phyloP scores from a whole-genome alignment of 306 rosid genomes.

The Parietaria judaica region DNA sequence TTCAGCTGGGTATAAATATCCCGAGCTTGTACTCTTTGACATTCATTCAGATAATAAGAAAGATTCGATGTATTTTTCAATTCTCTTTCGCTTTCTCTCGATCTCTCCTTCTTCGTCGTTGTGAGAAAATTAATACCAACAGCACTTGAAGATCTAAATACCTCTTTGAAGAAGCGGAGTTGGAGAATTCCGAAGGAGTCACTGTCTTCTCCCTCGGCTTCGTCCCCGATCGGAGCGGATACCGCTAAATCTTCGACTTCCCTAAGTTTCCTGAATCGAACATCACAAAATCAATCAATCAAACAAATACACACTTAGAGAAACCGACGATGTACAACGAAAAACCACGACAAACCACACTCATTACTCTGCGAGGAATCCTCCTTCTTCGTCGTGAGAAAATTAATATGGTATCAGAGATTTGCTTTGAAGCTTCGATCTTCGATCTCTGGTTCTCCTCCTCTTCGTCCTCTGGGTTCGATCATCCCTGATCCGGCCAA shows the following conservation, averaged over 20 bases:
- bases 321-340: background rate
- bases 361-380: slow-evolving; percentile 29
- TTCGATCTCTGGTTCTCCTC: no score
- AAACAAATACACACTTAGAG: background rate
- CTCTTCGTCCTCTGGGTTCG: no score
- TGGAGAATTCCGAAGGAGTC: slow-evolving; percentile 26
- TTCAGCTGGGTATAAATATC: no score
- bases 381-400: no score
- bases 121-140: no score
- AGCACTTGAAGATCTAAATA: background rate
- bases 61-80: no score
- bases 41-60: no score
- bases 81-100: no score
- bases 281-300: background rate
- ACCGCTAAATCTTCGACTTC: slow-evolving; percentile 43
- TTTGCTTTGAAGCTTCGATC: no score
- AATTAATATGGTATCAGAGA: background rate
- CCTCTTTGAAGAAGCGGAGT: slow-evolving; percentile 49
- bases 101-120: no score
- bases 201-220: slow-evolving; percentile 40
- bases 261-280: slow-evolving; percentile 35
- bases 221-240: slow-evolving; percentile 52
- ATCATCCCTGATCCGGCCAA: no score
- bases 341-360: slow-evolving; percentile 18
- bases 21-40: no score